Evolutionary conservation across 768 basidiomycete genomes (phyloP), one percentile per base, ranked within the genome.

Genomic region (Goffeauzyma gilvescens): DNA sequence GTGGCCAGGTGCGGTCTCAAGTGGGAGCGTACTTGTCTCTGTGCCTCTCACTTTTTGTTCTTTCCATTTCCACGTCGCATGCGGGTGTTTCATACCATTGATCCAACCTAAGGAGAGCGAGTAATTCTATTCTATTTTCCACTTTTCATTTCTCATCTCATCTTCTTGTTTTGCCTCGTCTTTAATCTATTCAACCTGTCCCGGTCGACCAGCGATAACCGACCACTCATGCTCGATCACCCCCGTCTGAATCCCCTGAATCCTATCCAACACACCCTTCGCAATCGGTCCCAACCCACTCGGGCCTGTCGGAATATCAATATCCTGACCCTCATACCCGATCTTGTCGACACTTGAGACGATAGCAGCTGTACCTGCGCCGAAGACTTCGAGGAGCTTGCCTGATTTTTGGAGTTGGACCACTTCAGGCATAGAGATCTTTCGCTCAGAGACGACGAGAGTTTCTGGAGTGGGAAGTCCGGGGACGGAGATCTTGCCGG

Each of bases 201-300:
- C n/a, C n/a, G n/a, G n/a, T n/a, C n/a, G 25, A 14, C 44, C 44
- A 6, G 72, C 71, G 7, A 70, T 58, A 20, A 79, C 72, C 38
- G 73, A 71, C 81, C 81, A 85, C 10, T 67, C 71, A 44, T 75
- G 66, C 55, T 73, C 80, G 38, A 73, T 68, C 53, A 66, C 67
- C 2, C 81, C 82, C 48, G 75, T 75, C 65, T 84, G 83, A 32
- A 85, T 76, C 32, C 70, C 82, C 23, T 76, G 69, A n/a, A 93
- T 69, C 51, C 76, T 73, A 39, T 71, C 71, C 64, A 77, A 74
- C 28, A 90, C 68, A 14, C 74, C 75, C 12, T 72, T 69, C 9
- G 80, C 81, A 12, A 93, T 69, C 0, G 76, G 75, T 0, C 85
- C 85, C 75, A 87, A 75, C 0, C 83, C 84, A 47, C 75, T 78